Conservation (phyloP, 805 yeast species). For the Blastobotrys attinorum region DNA sequence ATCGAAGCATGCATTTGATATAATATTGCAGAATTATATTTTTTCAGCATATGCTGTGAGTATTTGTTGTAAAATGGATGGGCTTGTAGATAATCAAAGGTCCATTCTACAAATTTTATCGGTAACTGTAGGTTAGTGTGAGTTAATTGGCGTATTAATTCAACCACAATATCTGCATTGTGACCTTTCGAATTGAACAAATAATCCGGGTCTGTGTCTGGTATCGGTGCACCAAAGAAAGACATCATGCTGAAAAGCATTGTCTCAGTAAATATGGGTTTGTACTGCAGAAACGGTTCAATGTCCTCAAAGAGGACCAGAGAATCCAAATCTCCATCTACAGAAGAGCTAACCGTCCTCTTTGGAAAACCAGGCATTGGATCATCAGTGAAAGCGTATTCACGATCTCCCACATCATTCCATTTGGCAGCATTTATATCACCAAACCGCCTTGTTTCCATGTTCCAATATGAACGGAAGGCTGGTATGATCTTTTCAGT, state of each 20-base stretch:
- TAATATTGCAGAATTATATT: background rate
- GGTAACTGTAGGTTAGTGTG: background rate
- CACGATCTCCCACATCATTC: slow-evolving; percentile 2
- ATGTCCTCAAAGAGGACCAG: slow-evolving; percentile 18
- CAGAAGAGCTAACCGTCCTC: background rate
- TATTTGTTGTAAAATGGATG: background rate
- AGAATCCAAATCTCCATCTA: slow-evolving; percentile 6
- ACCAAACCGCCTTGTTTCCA: slow-evolving; percentile 18
- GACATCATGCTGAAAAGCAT: slow-evolving; percentile 14
- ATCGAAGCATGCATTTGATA: background rate
- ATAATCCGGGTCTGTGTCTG: background rate
- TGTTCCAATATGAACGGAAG: slow-evolving; percentile 16
- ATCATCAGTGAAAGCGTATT: background rate
- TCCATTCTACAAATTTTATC: background rate
- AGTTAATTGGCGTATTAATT: background rate
- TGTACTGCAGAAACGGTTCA: slow-evolving; percentile 3
- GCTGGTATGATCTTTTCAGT: slow-evolving; percentile 2
- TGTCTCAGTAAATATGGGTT: slow-evolving; percentile 1
- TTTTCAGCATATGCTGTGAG: background rate
- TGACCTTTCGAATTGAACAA: background rate
- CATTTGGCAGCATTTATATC: slow-evolving; percentile 15
- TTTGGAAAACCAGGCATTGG: background rate
- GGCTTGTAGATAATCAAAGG: background rate
- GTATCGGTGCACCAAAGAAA: slow-evolving; percentile 10
- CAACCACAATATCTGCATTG: background rate